Base-by-base conservation (phyloP, 2,329 filamentous ascomycete species). In the Chrysosporium queenslandicum region DNA sequence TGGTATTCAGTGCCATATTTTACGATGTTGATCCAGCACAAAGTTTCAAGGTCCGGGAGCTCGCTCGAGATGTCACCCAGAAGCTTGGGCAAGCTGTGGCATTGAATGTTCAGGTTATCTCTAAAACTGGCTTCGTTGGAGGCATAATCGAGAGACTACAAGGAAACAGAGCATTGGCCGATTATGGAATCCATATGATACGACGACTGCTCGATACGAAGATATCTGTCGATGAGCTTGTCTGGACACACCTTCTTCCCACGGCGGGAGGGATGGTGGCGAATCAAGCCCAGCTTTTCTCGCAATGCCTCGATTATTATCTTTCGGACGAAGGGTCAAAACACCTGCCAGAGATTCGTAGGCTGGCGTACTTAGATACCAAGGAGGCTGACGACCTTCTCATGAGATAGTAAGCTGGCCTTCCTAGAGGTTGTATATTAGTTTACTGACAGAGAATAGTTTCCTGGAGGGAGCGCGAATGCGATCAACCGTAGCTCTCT, bases 221-320 rank as follows among this genome's bases (percentile, higher is more conserved):
- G 6, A 67, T 73, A 52, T 67, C 71, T 1, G 63, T 73, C 4
- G 66, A 76, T 23, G 71, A 77, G 18, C 68, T 80, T 23, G 77
- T 79, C 27, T 79, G 75, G 73, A 74, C 74, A 37, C 74, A 80
- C 51, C 74, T 81, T 50, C 69, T 82, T 39, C 77, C 77, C 29
- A 80, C 78, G 0, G 76, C 76, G 0, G 77, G 75, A 23, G 75
- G 75, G 34, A 75, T 77, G 66, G 75, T 79, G 2, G 69, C 74
- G 2, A 80, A 78, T 53, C 78, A 81, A 59, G 77, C 74, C 6
- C 77, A 80, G 54, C 71, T 80, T 20, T 79, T 81, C 58, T 74
- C 69, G 0, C 78, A 81, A 56, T 76, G 72, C 23, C 62, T 82
- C 46, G 79, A 81, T 59, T 78, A 74, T 61, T 80, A 78, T 62